phyloP scores from a whole-genome alignment of 2,329 filamentous ascomycete species.

The Epichloe uncinata region DNA sequence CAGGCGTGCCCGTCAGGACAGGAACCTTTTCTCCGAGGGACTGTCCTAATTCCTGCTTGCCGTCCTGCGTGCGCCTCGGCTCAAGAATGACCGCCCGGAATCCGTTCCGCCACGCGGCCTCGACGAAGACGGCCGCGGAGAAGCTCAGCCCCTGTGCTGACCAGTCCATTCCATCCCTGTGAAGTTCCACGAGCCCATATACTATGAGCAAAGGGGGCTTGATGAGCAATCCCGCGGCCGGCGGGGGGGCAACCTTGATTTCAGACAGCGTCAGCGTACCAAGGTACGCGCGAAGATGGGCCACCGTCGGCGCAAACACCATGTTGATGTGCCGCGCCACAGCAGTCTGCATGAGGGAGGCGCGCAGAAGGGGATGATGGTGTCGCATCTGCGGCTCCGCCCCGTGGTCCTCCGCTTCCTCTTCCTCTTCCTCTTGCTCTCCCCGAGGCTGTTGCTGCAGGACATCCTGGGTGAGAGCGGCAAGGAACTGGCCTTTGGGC shows the following conservation, averaged over 20 bases:
- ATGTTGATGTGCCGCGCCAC: conserved; percentile 56
- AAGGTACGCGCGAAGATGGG: conserved; percentile 66
- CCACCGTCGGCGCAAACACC: conserved; percentile 61
- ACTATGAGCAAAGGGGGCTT: conserved; percentile 38
- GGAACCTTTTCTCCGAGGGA: conserved; percentile 42
- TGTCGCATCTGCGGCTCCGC: neutral
- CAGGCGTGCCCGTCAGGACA: conserved; percentile 44
- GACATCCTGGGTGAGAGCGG: conserved; percentile 39
- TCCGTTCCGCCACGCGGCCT: conserved; percentile 36
- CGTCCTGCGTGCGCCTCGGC: conserved; percentile 19
- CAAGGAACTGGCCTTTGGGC: conserved; percentile 49
- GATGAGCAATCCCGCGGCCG: conserved; percentile 1
- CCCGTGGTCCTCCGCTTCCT: no score
- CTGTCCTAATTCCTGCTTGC: conserved; percentile 16
- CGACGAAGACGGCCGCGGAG: conserved; percentile 49
- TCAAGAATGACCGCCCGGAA: conserved; percentile 37
- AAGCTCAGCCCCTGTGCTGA: conserved; percentile 58
- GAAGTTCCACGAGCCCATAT: conserved; percentile 52
- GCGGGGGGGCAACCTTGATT: conserved; percentile 26
- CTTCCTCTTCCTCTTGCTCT: neutral
- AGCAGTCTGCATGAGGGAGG: conserved; percentile 56
- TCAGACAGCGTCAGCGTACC: conserved; percentile 34
- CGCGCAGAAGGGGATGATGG: conserved; percentile 34
- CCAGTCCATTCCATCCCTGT: conserved; percentile 58
- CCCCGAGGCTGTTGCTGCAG: conserved; percentile 11